A percentile compares a stretch with the other conserved stretches of the same genome.
Conservation (phyloP, 2,329 filamentous ascomycete species). For the Eurotiales sp. region DNA sequence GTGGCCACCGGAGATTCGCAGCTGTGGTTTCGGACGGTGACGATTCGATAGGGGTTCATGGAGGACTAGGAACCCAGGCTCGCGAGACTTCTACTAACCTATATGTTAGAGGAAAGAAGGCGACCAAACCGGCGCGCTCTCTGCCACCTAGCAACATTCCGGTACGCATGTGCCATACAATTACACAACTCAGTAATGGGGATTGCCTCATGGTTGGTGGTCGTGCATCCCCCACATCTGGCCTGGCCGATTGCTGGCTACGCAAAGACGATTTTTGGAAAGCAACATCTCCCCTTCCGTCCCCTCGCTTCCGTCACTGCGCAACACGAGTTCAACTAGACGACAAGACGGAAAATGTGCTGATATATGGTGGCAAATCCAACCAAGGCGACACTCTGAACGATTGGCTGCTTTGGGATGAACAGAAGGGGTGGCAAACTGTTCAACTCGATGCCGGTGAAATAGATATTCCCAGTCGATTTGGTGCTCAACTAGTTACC, state of each 20-base stretch:
- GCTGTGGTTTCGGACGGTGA: conserved; percentile 45
- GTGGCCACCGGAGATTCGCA: conserved; percentile 58
- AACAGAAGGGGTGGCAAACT: conserved; percentile 49
- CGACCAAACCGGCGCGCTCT: conserved; percentile 45
- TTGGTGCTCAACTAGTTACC: conserved; percentile 51
- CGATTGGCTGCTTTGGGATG: conserved; percentile 54
- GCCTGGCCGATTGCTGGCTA: conserved; percentile 72
- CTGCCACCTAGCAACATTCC: conserved; percentile 36
- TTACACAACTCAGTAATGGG: conserved; percentile 60
- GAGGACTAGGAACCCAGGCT: conserved; percentile 43
- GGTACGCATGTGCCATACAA: conserved; percentile 68
- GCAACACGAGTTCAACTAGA: conserved; percentile 47
- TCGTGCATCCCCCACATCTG: conserved; percentile 67
- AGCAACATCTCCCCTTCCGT: conserved; percentile 61
- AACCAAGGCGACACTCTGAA: conserved; percentile 47
- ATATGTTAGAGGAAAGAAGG: conserved; percentile 46
- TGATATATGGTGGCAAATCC: conserved; percentile 62
- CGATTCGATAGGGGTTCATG: conserved; percentile 35
- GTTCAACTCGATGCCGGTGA: conserved; percentile 27
- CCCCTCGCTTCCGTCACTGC: conserved; percentile 72
- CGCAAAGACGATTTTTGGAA: conserved; percentile 62
- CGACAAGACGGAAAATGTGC: conserved; percentile 39
- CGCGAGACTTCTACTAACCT: conserved; percentile 47
- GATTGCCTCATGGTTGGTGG: conserved; percentile 70
- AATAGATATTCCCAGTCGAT: conserved; percentile 48